A percentile compares a stretch with the other conserved stretches of the same genome.
Conservation (phyloP, 768 basidiomycete genomes). For the Boletus subcaerulescens region DNA sequence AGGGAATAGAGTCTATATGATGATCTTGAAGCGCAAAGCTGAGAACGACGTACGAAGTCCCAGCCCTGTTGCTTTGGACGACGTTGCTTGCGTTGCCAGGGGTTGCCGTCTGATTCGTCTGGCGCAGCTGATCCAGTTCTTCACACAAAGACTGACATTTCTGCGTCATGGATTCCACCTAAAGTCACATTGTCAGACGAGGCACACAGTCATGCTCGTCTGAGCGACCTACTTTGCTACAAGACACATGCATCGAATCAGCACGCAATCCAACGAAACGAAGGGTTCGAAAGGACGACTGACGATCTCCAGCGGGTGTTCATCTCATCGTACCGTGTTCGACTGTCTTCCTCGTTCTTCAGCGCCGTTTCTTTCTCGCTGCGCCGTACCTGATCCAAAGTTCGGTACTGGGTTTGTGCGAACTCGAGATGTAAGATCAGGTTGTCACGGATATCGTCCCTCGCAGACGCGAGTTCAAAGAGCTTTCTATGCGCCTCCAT, state of each 20-base stretch:
- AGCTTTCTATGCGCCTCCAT: background rate
- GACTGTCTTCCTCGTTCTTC: background rate
- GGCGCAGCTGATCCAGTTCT: background rate
- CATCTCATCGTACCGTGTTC: background rate
- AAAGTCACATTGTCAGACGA: background rate
- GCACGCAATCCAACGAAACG: background rate
- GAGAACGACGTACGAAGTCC: background rate
- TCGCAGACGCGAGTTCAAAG: background rate
- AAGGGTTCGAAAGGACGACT: background rate
- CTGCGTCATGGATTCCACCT: background rate
- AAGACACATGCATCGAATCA: background rate
- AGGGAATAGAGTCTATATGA: background rate
- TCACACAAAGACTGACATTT: background rate
- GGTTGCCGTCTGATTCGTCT: background rate
- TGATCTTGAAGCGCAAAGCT: background rate
- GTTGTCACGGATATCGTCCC: background rate
- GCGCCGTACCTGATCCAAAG: background rate
- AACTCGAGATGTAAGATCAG: background rate
- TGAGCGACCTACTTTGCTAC: background rate
- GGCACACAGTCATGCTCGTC: background rate
- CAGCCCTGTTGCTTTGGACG: background rate
- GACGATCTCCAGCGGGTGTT: constrained; percentile 1
- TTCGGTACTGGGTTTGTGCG: background rate
- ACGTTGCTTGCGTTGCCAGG: background rate
- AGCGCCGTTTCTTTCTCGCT: background rate